A percentile compares a stretch with the other conserved stretches of the same genome.
Evolutionary conservation across 106 monocot species (phyloP).

Genomic region (Cymbidium sinense): DNA sequence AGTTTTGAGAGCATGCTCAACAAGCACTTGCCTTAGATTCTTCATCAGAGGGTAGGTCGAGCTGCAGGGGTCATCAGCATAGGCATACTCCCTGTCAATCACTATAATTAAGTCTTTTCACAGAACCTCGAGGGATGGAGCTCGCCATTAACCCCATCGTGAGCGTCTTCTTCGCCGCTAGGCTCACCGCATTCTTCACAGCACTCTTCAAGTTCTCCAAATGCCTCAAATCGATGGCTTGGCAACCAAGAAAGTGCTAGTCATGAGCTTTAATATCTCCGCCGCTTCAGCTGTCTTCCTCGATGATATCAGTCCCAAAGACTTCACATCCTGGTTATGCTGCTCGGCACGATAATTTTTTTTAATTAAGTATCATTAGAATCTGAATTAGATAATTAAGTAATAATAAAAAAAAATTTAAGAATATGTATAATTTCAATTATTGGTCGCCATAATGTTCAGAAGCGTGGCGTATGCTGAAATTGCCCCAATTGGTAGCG

Average conservation of each 20-base stretch:
- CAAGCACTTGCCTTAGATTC: conserved; percentile 57
- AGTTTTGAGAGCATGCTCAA: conserved; percentile 50
- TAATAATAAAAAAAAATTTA: too few species aligned
- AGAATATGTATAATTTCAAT: too few species aligned
- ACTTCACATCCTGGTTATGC: conserved; percentile 99
- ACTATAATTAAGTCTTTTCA: conserved; percentile 76
- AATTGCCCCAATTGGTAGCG: too few species aligned
- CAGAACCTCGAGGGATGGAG: conserved; percentile 88
- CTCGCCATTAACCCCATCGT: conserved; percentile 54
- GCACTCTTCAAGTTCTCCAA: conserved; percentile 73
- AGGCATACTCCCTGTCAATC: conserved; percentile 67
- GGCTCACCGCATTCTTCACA: conserved; percentile 66
- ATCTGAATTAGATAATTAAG: too few species aligned
- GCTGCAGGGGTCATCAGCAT: conserved; percentile 71
- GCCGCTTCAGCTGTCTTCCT: conserved; percentile 91
- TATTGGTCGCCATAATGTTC: too few species aligned
- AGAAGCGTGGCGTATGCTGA: too few species aligned
- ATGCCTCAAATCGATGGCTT: conserved; percentile 81
- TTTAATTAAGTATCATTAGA: too few species aligned
- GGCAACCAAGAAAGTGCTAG: conserved; percentile 80
- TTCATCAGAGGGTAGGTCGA: conserved; percentile 50
- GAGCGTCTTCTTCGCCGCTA: conserved; percentile 67
- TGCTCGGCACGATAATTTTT: conserved; percentile 99
- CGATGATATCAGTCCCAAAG: conserved; percentile 85
- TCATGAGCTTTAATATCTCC: conserved; percentile 91